Base-by-base conservation (phyloP, 495 filamentous ascomycete genomes). In the Aspergillus haitiensis region DNA sequence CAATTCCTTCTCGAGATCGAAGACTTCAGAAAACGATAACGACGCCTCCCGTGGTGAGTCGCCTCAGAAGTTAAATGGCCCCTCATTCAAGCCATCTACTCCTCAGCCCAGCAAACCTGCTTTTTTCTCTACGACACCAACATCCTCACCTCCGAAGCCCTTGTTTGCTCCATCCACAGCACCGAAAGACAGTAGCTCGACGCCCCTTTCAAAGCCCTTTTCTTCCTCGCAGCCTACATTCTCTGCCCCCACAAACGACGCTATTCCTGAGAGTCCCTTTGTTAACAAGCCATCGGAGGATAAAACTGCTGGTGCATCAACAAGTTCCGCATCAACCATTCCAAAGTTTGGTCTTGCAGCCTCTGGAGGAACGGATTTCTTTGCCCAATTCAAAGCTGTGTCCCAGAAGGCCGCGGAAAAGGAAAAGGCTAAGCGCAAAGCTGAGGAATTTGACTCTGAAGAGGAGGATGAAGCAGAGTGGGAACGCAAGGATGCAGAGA, bases 391-490 rank as follows among this genome's bases (percentile, higher is more conserved):
- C 55, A 71, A 71, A 52, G 67, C 73, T 42, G 62, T 71, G 46
- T 67, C 71, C 3, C 69, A 74, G 7, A 66, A 72, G 44, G 64
- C 62, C 11, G 65, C 64, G 27, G 70, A 71, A 36, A 74, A 79
- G 39, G 74, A 74, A 48, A 80, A 81, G 59, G 70, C 66, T 13
- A 82, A 81, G 65, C 80, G 81, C 49, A 85, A 81, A 64, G 78
- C 73, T 1, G 82, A 82, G 50, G 82, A 86, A 2, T 79, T 76
- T 52, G 82, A 84, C 58, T 82, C 78, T 0, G 82, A 83, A 12
- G 80, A 82, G 32, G 81, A 82, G 15, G 74, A 80, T 37, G 77
- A 81, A 49, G 76, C 61, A n/a, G 78, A 81, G 37, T 81, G 78
- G 75, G 75, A 78, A 52, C 72, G 75, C 39, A 63, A 70, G 56